Conservation (phyloP, 106 monocot species). For the Phalaenopsis aphrodite region DNA sequence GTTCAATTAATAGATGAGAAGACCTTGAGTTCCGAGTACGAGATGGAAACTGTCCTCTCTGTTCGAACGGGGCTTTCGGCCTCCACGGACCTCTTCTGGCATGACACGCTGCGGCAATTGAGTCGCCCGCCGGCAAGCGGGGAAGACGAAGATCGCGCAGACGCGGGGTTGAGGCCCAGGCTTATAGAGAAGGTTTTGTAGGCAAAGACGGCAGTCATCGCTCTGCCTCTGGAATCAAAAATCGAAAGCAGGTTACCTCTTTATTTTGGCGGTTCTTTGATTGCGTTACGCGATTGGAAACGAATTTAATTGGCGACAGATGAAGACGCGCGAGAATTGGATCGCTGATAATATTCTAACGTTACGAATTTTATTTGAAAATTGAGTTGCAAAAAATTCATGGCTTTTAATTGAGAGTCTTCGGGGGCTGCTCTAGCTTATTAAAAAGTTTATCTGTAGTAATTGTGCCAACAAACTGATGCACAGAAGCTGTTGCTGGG, state of each 20-base stretch:
- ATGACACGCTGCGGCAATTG: background rate
- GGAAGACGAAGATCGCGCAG: background rate
- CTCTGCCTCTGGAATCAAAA: background rate
- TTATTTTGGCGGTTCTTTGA: background rate
- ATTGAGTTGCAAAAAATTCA: too few relatives aligned
- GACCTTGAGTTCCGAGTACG: conserved; percentile 66
- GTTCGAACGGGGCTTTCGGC: conserved; percentile 13
- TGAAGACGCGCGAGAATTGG: background rate
- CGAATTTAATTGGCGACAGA: background rate
- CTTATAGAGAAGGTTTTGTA: background rate
- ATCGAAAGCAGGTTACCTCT: background rate
- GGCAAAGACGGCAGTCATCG: background rate
- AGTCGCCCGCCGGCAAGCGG: background rate
- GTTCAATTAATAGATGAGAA: conserved; percentile 12
- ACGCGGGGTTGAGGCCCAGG: background rate
- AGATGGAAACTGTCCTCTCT: conserved; percentile 49
- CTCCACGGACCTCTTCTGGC: background rate
- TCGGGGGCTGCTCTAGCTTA: too few relatives aligned
- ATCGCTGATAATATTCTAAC: background rate
- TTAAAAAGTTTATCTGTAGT: too few relatives aligned
- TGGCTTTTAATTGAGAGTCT: too few relatives aligned
- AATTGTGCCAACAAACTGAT: too few relatives aligned
- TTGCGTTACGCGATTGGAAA: background rate
- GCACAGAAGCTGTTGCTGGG: too few relatives aligned
- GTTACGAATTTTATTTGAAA: too few relatives aligned